phyloP scores from a whole-genome alignment of 208 protist species.

The Leishmania martiniquensis region DNA sequence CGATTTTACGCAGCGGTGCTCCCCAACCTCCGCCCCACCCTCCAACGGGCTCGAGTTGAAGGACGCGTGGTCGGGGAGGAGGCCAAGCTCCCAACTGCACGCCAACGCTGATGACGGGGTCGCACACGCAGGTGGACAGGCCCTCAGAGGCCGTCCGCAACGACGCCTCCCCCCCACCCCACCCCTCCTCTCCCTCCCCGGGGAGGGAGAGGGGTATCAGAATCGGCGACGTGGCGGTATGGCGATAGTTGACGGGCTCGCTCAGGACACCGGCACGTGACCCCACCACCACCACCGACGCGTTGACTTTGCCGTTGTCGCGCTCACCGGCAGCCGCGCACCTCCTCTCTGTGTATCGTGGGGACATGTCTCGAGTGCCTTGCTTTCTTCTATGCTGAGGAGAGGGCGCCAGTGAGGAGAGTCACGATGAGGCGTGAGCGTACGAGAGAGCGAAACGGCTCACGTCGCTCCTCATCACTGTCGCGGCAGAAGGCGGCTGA shows the following conservation, averaged over 20 bases:
- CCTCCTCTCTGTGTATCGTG: too few species aligned
- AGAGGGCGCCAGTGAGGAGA: background rate
- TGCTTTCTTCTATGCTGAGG: background rate
- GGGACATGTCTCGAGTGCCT: too few species aligned
- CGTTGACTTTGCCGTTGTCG: background rate
- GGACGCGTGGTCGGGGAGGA: conserved; percentile 50
- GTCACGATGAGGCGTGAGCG: background rate
- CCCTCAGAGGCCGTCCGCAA: conserved; percentile 44
- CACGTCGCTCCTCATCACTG: too few species aligned
- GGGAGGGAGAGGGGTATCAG: background rate
- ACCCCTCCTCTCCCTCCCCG: background rate
- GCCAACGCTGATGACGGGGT: conserved; percentile 15
- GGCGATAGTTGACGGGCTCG: background rate
- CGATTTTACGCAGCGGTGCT: conserved; percentile 39
- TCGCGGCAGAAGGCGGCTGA: too few species aligned
- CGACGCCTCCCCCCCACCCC: conserved; percentile 50
- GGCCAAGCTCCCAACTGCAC: conserved; percentile 25
- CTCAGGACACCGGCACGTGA: background rate
- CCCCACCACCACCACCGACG: background rate
- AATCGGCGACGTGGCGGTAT: background rate
- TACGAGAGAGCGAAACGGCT: too few species aligned
- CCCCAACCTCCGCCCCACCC: conserved; percentile 44
- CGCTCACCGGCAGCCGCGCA: too few species aligned
- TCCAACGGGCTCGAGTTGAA: conserved; percentile 41
- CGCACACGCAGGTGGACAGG: conserved; percentile 40